Percentiles rank a stretch among this genome's conserved stretches.
Evolutionary conservation across 2,329 filamentous ascomycete species (phyloP).

Genomic region (Aspergillus calidoustus): DNA sequence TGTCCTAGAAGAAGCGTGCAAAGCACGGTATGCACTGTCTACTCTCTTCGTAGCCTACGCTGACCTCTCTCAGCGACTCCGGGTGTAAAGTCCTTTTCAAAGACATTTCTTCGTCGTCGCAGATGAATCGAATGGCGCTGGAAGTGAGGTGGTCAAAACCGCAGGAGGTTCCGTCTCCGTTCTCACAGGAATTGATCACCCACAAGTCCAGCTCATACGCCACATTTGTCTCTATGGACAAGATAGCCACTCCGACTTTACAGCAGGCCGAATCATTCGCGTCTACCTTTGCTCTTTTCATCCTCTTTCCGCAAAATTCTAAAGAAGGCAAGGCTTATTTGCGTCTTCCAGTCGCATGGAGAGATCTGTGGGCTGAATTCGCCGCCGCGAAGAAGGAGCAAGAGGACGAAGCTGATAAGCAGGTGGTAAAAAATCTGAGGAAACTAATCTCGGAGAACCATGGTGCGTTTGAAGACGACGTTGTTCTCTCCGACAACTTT

Average conservation of each 20-base stretch:
- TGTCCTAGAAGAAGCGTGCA: conserved; percentile 84
- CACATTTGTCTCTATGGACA: conserved; percentile 72
- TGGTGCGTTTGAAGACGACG: conserved; percentile 65
- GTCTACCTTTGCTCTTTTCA: conserved; percentile 79
- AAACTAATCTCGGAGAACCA: conserved; percentile 42
- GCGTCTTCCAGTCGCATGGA: conserved; percentile 77
- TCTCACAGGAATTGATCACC: conserved; percentile 48
- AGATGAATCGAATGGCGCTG: conserved; percentile 75
- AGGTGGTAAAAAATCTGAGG: conserved; percentile 67
- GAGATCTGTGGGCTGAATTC: conserved; percentile 84
- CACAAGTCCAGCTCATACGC: conserved; percentile 51
- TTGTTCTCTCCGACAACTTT: conserved; percentile 78
- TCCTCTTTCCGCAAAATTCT: conserved; percentile 73
- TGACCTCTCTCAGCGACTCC: conserved; percentile 62
- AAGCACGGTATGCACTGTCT: conserved; percentile 63
- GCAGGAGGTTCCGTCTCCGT: conserved; percentile 58
- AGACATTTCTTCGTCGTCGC: conserved; percentile 72
- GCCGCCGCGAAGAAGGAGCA: conserved; percentile 71
- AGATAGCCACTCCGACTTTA: conserved; percentile 72
- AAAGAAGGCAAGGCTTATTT: conserved; percentile 87
- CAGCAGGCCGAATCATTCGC: conserved; percentile 88
- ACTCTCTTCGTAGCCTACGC: background rate
- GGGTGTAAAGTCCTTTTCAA: conserved; percentile 69
- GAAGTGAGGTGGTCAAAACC: conserved; percentile 79
- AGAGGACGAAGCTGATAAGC: conserved; percentile 71